A percentile compares a stretch with the other conserved stretches of the same genome.
phyloP scores from a whole-genome alignment of 768 basidiomycete genomes.

The Hypholoma sublateritium region DNA sequence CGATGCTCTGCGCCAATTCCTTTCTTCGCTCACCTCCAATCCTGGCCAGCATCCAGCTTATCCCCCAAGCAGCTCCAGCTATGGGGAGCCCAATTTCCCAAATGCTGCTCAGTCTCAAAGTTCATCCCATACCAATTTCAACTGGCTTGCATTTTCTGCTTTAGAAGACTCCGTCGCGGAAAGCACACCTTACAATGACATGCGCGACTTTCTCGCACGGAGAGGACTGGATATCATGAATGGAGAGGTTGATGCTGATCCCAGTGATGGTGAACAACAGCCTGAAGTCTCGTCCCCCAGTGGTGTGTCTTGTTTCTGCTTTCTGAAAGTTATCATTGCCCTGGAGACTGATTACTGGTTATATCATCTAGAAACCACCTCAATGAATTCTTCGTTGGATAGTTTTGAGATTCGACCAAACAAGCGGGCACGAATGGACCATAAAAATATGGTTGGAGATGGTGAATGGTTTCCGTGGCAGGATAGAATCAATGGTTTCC shows the following conservation, averaged over 20 bases:
- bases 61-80: background rate
- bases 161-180: background rate
- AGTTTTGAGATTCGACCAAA: background rate
- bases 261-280: background rate
- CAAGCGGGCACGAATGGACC: background rate
- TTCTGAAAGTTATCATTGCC: background rate
- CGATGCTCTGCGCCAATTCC: background rate
- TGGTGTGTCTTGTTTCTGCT: background rate
- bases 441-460: background rate
- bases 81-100: background rate
- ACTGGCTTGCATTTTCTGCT: background rate
- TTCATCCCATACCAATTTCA: background rate
- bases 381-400: background rate
- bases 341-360: no score
- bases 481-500: conserved; percentile 17
- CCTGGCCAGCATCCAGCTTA: background rate
- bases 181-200: background rate
- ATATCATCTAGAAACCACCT: background rate
- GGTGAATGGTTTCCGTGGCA: conserved; percentile 15
- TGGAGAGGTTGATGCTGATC: background rate
- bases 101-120: background rate
- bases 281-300: background rate
- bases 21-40: background rate
- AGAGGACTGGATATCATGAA: background rate
- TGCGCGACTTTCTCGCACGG: background rate